Conservation (phyloP, 2,329 filamentous ascomycete genomes). For the Fusarium concolor region DNA sequence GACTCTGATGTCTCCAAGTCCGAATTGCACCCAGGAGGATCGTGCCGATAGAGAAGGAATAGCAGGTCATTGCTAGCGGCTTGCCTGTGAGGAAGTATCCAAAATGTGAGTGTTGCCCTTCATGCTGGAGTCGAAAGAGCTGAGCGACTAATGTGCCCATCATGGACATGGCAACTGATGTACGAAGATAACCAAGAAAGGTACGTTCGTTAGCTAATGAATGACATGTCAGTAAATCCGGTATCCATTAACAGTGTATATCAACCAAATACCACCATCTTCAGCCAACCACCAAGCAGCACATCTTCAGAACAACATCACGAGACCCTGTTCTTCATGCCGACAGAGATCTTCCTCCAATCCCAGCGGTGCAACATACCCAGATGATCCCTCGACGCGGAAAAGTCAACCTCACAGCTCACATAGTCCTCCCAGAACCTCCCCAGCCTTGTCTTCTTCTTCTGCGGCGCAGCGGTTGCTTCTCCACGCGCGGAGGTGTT, state of each 20-base stretch:
- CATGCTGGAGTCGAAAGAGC: conserved; percentile 67
- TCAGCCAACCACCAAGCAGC: neutral
- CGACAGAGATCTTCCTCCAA: conserved; percentile 28
- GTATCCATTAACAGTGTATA: neutral
- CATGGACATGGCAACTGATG: conserved; percentile 75
- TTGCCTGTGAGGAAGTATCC: conserved; percentile 71
- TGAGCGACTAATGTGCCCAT: conserved; percentile 74
- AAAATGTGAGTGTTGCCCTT: conserved; percentile 52
- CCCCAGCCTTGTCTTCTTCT: conserved; percentile 13
- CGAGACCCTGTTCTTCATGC: conserved; percentile 2
- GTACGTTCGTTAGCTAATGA: conserved; percentile 77
- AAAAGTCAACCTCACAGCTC: conserved; percentile 45
- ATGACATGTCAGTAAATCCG: conserved; percentile 4
- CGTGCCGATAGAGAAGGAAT: conserved; percentile 54
- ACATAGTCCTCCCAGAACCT: conserved; percentile 39
- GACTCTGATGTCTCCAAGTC: conserved; percentile 49
- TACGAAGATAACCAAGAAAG: conserved; percentile 78
- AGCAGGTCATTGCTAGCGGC: conserved; percentile 63
- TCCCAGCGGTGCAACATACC: conserved; percentile 37
- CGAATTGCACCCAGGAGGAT: conserved; percentile 49
- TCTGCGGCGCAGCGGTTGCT: conserved; percentile 41
- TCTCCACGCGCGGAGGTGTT: conserved; percentile 31
- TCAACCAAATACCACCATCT: neutral
- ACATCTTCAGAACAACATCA: neutral
- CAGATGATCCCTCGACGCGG: conserved; percentile 42